phyloP scores from a whole-genome alignment of 176 grass and related monocot species.

The Miscanthus lutarioriparius region DNA sequence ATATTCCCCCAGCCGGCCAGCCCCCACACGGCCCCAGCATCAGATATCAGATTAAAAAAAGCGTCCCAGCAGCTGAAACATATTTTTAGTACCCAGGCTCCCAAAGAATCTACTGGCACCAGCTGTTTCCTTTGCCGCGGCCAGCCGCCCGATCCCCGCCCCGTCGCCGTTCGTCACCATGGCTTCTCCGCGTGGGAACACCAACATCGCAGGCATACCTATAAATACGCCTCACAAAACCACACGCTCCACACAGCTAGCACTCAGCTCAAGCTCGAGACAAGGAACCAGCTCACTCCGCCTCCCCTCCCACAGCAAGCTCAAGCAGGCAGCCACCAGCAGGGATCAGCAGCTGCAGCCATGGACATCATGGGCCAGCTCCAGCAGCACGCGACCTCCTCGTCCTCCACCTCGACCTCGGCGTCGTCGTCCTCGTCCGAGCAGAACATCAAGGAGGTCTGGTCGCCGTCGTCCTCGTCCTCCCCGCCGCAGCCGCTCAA shows the following conservation, averaged over 20 bases:
- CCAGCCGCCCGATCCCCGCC: not conserved
- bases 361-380: constrained; percentile 32
- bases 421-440: constrained; percentile 10
- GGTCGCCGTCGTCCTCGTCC: not conserved
- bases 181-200: constrained; percentile 23
- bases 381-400: constrained; percentile 5
- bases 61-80: not conserved
- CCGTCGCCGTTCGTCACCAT: not conserved
- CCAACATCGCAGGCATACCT: constrained; percentile 23
- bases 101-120: not conserved
- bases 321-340: not conserved
- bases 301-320: not conserved
- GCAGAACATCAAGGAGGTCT: not conserved
- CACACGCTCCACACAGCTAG: not conserved
- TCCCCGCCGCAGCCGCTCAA: constrained; percentile 2
- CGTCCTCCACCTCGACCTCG: constrained; percentile 3
- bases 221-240: constrained; percentile 29
- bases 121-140: constrained; percentile 12
- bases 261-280: not conserved
- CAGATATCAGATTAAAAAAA: not conserved
- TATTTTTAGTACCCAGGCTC: not conserved
- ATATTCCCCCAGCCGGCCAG: not conserved
- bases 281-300: constrained; percentile 10
- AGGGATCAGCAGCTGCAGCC: not conserved
- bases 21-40: not conserved